Percentiles rank a stretch among this genome's conserved stretches.
Conservation (phyloP, 1,284 basidiomycete genomes). For the Puccinia horiana region DNA sequence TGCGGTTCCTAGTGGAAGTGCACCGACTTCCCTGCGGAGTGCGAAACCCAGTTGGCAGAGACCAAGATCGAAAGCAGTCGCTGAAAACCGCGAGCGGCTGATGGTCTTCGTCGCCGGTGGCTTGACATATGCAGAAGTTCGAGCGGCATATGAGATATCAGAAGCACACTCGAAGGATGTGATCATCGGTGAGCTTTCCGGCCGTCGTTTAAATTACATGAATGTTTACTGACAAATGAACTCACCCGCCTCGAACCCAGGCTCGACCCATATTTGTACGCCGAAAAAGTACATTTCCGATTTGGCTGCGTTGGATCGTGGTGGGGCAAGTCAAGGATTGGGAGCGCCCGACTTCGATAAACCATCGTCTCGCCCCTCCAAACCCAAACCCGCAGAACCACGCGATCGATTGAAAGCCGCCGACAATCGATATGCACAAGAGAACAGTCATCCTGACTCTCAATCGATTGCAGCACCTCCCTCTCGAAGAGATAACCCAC, state of each 20-base stretch:
- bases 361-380: constrained; percentile 7
- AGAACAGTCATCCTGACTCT: constrained; percentile 15
- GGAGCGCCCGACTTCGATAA: constrained; percentile 27
- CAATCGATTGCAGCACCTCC: not conserved
- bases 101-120: constrained; percentile 92
- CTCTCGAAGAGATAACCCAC: not conserved
- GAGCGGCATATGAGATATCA: constrained; percentile 57
- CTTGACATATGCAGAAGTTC: constrained; percentile 85
- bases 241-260: not conserved
- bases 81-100: constrained; percentile 68
- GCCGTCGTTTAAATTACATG: not conserved
- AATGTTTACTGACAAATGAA: not conserved
- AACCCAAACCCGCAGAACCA: constrained; percentile 21
- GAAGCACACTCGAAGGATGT: constrained; percentile 46
- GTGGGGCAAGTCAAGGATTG: constrained; percentile 40
- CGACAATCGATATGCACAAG: constrained; percentile 35
- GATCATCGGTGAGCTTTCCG: constrained; percentile 29
- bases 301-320: constrained; percentile 33
- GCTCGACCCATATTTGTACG: constrained; percentile 42
- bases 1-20: constrained; percentile 56
- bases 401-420: constrained; percentile 32
- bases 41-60: constrained; percentile 47
- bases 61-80: constrained; percentile 32
- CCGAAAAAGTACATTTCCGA: constrained; percentile 39
- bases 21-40: constrained; percentile 60